Conservation (phyloP, 179 eudicot genomes). For the Amaranthus tricolor region DNA sequence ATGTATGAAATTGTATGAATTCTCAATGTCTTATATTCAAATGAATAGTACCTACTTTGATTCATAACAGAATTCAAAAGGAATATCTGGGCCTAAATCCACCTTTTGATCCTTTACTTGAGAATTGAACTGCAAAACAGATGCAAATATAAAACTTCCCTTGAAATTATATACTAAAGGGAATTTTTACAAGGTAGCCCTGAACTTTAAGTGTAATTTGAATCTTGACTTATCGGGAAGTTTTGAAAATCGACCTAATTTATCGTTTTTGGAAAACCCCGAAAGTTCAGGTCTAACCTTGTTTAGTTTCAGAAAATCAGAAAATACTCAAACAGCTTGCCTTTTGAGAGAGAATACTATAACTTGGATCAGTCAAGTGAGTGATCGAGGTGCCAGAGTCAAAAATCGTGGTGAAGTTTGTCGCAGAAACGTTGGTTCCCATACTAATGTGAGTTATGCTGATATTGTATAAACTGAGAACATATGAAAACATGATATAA, state of each 20-base stretch:
- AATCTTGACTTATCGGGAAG: too few relatives aligned
- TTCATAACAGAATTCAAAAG: conserved; percentile 65
- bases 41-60: conserved; percentile 33
- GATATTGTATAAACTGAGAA: conserved; percentile 36
- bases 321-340: conserved; percentile 34
- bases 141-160: conserved; percentile 3
- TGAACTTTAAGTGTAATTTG: too few relatives aligned
- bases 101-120: conserved; percentile 41
- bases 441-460: conserved; percentile 47
- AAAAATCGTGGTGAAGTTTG: conserved; percentile 48
- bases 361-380: conserved; percentile 65
- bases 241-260: too few relatives aligned
- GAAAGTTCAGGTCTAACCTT: too few relatives aligned
- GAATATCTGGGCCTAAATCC: conserved; percentile 27
- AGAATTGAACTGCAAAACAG: conserved; percentile 63
- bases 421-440: conserved; percentile 41
- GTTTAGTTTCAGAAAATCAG: neutral
- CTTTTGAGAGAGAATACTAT: conserved; percentile 46
- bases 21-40: neutral
- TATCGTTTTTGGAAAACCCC: too few relatives aligned
- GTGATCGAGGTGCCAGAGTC: conserved; percentile 93
- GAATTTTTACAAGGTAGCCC: too few relatives aligned
- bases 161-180: too few relatives aligned
- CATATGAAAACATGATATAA: conserved; percentile 2
- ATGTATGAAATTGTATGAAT: neutral